These are phyloP conservation scores for Immersiporthe knoxdaviesiana DNA, from an alignment of 2,329 filamentous ascomycete species.

Conservation along the genomic window DNA sequence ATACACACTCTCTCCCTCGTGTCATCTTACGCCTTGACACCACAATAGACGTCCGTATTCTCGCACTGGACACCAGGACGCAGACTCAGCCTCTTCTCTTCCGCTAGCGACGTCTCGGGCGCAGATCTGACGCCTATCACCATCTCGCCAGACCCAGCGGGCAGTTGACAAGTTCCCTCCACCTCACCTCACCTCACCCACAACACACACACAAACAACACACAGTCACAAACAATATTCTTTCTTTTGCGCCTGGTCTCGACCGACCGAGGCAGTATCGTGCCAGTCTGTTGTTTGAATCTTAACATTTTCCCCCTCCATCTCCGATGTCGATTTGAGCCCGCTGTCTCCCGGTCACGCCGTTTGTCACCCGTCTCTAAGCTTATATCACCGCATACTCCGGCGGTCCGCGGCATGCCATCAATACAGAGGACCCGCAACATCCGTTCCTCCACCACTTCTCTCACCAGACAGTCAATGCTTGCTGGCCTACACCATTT, in stretches of 20 bases:
- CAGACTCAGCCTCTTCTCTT: background rate
- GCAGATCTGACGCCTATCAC: conserved; percentile 24
- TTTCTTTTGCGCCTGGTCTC: background rate
- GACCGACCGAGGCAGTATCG: background rate
- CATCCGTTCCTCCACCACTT: conserved; percentile 16
- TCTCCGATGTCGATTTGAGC: background rate
- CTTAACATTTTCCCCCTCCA: background rate
- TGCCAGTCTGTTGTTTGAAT: background rate
- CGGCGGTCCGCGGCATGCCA: conserved; percentile 21
- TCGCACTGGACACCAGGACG: background rate
- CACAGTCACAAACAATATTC: background rate
- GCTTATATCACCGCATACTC: conserved; percentile 13
- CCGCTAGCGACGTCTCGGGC: background rate
- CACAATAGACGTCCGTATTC: background rate
- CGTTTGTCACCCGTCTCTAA: conserved; percentile 18
- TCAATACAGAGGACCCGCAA: conserved; percentile 11
- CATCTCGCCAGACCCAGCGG: conserved; percentile 17
- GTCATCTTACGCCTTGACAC: background rate
- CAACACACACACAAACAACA: background rate
- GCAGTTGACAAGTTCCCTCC: background rate
- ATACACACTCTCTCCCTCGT: background rate
- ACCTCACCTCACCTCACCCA: background rate
- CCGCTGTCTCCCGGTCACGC: conserved; percentile 2
- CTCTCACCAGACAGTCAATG: conserved; percentile 12
- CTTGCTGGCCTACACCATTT: conserved; percentile 8